Evolutionary conservation across 176 grass and related monocot genomes (phyloP).

Genomic region (Triticum timopheevii): DNA sequence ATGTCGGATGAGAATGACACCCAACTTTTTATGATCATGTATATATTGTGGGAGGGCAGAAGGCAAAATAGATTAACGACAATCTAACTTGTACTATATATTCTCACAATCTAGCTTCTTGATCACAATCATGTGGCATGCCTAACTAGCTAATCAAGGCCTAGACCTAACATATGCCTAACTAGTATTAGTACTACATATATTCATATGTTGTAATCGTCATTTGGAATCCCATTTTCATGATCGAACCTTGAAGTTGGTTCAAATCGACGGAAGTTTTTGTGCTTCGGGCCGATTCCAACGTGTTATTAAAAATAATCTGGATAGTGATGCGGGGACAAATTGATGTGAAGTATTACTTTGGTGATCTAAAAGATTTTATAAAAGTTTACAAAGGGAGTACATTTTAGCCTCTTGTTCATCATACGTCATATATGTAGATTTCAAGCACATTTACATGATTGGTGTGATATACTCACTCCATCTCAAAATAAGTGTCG

Average conservation of each 20-base stretch:
- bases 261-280: neutral
- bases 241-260: neutral
- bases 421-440: neutral
- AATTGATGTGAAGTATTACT: neutral
- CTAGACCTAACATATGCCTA: constrained; percentile 6
- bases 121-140: neutral
- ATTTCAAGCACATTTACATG: neutral
- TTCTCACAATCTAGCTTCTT: neutral
- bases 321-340: neutral
- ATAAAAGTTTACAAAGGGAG: no score
- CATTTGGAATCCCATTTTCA: neutral
- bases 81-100: neutral
- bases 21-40: constrained; percentile 26
- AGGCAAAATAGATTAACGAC: constrained; percentile 18
- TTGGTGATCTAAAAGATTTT: no score
- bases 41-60: neutral
- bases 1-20: constrained; percentile 2
- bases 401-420: neutral
- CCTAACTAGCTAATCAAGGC: constrained; percentile 14
- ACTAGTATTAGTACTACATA: neutral
- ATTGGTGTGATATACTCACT: no score
- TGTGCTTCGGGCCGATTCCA: neutral
- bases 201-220: neutral
- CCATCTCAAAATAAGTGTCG: no score
- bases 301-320: neutral